Conservation (phyloP, 75 land plant genomes). For the Cryptomeria japonica region DNA sequence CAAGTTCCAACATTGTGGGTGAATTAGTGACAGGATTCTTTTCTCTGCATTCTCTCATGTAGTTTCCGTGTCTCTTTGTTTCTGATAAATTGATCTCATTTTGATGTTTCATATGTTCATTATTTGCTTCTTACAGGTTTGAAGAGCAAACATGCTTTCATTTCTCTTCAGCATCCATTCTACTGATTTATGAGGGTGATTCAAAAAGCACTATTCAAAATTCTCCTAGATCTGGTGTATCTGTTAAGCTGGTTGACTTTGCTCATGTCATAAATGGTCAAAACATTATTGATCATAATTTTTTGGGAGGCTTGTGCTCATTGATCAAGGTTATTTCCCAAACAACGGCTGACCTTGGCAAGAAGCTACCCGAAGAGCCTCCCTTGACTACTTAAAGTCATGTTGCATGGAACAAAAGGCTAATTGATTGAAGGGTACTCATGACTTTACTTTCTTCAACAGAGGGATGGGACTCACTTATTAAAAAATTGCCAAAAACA, state of each 20-base stretch:
- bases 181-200: slow-evolving; percentile 58
- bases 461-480: not conserved
- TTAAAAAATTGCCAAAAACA: not conserved
- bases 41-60: not conserved
- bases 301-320: slow-evolving; percentile 81
- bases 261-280: slow-evolving; percentile 78
- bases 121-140: slow-evolving; percentile 38
- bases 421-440: not conserved
- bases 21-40: not conserved
- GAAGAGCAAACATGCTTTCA: slow-evolving; percentile 78
- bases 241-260: slow-evolving; percentile 87
- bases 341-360: slow-evolving; percentile 28
- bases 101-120: not conserved
- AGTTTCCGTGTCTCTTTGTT: not conserved
- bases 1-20: not conserved
- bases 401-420: not conserved
- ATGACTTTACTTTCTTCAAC: not conserved
- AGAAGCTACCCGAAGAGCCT: not conserved
- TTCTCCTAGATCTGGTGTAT: slow-evolving; percentile 13
- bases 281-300: slow-evolving; percentile 85
- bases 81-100: not conserved
- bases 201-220: slow-evolving; percentile 10
- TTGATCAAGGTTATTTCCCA: slow-evolving; percentile 66
- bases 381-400: not conserved
- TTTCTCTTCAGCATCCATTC: slow-evolving; percentile 76